phyloP scores from a whole-genome alignment of 495 filamentous ascomycete genomes.

The Amorphotheca resinae region DNA sequence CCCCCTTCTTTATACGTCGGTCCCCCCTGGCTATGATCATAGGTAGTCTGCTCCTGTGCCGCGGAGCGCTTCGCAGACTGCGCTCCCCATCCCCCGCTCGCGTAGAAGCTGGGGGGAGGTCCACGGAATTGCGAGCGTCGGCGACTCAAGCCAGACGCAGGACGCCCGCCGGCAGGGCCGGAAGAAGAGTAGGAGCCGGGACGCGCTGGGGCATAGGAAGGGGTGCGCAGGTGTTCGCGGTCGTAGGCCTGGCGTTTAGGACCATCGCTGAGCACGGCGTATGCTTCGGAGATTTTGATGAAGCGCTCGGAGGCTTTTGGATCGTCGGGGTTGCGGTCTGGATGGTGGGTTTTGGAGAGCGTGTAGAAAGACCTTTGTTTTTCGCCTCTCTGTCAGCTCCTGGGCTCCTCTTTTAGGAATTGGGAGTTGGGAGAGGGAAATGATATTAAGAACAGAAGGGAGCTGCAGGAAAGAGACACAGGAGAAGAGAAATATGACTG shows the following conservation, averaged over 20 bases:
- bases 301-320: conserved; percentile 64
- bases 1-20: conserved; percentile 19
- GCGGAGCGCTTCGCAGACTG: conserved; percentile 35
- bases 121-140: conserved; percentile 64
- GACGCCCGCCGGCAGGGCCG: conserved; percentile 40
- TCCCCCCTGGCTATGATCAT: conserved; percentile 13
- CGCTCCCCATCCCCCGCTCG: conserved; percentile 58
- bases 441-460: neutral
- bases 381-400: too few species aligned
- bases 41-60: conserved; percentile 30
- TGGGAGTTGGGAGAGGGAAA: conserved; percentile 1
- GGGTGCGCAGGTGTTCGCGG: conserved; percentile 40
- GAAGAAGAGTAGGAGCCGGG: conserved; percentile 36
- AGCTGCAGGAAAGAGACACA: conserved; percentile 3
- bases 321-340: conserved; percentile 75
- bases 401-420: neutral
- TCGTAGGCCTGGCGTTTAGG: conserved; percentile 71
- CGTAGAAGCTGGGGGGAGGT: conserved; percentile 81
- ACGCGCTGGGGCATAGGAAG: conserved; percentile 11
- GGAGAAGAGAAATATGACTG: conserved; percentile 4
- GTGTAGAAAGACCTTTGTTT: conserved; percentile 78
- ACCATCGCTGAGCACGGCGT: conserved; percentile 59
- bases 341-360: conserved; percentile 88
- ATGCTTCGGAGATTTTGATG: conserved; percentile 76
- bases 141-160: conserved; percentile 67